These are phyloP conservation scores for Tylopilus cervinicoccineus DNA, from an alignment of 768 basidiomycete species.

Conservation along the genomic window DNA sequence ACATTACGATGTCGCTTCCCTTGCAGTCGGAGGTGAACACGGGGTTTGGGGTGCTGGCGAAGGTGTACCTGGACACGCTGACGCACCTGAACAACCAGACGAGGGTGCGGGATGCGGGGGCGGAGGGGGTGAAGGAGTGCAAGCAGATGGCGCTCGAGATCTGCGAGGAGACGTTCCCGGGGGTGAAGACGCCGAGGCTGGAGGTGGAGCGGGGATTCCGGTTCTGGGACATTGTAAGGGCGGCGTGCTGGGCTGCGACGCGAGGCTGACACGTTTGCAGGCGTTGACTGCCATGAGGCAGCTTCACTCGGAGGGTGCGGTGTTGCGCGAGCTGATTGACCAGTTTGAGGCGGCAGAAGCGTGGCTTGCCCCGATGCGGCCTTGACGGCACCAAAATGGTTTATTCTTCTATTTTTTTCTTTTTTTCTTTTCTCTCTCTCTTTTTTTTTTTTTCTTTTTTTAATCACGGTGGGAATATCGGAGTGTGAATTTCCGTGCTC, in stretches of 20 bases:
- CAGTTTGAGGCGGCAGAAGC: slow-evolving; percentile 95
- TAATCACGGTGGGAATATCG: slow-evolving; percentile 3
- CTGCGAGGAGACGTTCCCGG: slow-evolving; percentile 92
- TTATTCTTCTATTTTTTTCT: too few species aligned
- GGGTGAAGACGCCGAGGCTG: slow-evolving; percentile 78
- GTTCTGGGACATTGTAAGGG: slow-evolving; percentile 94
- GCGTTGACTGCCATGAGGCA: slow-evolving; percentile 87
- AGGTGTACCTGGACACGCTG: slow-evolving; percentile 92
- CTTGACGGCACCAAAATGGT: slow-evolving; percentile 53
- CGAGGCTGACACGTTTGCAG: slow-evolving; percentile 38
- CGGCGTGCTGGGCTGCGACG: slow-evolving; percentile 7
- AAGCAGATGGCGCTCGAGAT: slow-evolving; percentile 87
- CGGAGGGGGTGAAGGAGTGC: slow-evolving; percentile 74
- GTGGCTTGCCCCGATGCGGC: slow-evolving; percentile 90
- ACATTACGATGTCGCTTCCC: slow-evolving; percentile 87
- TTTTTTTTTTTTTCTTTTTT: neutral
- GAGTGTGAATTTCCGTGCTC: neutral
- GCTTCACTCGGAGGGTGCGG: slow-evolving; percentile 77
- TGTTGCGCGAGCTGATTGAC: slow-evolving; percentile 83
- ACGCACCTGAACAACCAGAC: slow-evolving; percentile 82
- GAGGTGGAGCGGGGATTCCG: slow-evolving; percentile 97
- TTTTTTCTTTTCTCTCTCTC: neutral
- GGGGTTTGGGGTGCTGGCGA: slow-evolving; percentile 94
- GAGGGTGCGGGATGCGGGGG: slow-evolving; percentile 72
- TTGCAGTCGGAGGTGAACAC: slow-evolving; percentile 98